These are phyloP conservation scores for Diaporthe sp. DNA, from an alignment of 2,329 filamentous ascomycete species.

Conservation along the genomic window DNA sequence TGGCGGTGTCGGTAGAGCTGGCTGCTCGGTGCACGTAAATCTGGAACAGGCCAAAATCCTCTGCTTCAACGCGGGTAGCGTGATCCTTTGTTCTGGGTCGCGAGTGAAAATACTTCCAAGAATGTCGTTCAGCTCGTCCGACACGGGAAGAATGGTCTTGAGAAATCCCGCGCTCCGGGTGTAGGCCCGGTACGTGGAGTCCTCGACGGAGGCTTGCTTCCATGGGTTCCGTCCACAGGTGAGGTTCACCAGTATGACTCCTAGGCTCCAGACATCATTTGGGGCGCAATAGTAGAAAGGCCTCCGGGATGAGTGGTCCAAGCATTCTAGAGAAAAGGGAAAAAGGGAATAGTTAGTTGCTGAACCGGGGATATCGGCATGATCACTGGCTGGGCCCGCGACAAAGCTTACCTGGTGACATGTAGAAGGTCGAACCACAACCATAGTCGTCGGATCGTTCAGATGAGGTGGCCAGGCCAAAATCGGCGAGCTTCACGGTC, in stretches of 20 bases:
- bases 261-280: conserved; percentile 98
- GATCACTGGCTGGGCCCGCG: conserved; percentile 32
- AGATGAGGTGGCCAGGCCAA: conserved; percentile 92
- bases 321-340: conserved; percentile 78
- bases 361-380: conserved; percentile 41
- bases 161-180: conserved; percentile 88
- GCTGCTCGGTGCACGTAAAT: conserved; percentile 75
- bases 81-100: conserved; percentile 86
- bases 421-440: conserved; percentile 98
- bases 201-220: conserved; percentile 95
- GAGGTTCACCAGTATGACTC: conserved; percentile 96
- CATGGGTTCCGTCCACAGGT: conserved; percentile 98
- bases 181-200: conserved; percentile 95
- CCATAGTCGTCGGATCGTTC: conserved; percentile 92
- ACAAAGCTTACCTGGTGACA: conserved; percentile 89
- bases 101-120: conserved; percentile 89
- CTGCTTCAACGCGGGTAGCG: conserved; percentile 82
- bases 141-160: conserved; percentile 91
- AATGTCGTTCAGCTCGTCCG: conserved; percentile 90
- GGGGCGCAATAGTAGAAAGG: conserved; percentile 90
- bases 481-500: conserved; percentile 96
- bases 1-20: conserved; percentile 56
- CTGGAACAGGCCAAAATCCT: conserved; percentile 82
- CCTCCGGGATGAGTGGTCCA: conserved; percentile 80
- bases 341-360: conserved; percentile 49